Evolutionary conservation across 768 basidiomycete species (phyloP), one percentile per base, ranked within the genome.

Genomic region (Calocera viscosa): DNA sequence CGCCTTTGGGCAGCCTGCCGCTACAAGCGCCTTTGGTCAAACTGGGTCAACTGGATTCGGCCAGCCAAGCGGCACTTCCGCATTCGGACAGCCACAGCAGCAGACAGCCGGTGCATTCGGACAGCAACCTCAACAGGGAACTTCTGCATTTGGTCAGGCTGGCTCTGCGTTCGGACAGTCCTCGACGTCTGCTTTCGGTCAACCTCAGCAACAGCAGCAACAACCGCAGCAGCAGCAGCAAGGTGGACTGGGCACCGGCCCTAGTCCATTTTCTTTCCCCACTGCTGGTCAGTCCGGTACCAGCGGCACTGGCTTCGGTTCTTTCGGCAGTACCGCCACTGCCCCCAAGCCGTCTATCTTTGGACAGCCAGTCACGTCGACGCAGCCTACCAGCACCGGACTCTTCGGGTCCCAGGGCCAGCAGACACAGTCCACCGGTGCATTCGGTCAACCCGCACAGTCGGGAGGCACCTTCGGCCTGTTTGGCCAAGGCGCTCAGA

Each of bases 1-100:
- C 43, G 43, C 43, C 19, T 47, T 47, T 19, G 43, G 19, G 5
- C 43, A 47, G 19, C 43, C 43, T 5, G 43, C 43, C 60, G 63
- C 71, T 38, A 41, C 68, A 49, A 67, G 34, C 14, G 73, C 80
- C 32, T 84, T 85, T 70, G 84, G 85, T 40, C 75, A 78, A 68
- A 73, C 75, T 65, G 73, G 78, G 1, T 80, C 43, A 81, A 70
- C 73, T 19, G 24, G 8, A 47, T 47, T 47, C 19, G 43, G 43
- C 43, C 43, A 47, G 43, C 5, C 43, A 8, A 11, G 39, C 43
- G 7, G 63, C 43, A 22, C 49, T 34, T 68, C 76, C 32, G 65
- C 80, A 8, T 85, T 84, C 68, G 77, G 79, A 10, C 78, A 73
- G 11, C 72, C 71, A 17, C 73, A 69, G 32, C 71, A 72, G 63